Conservation (phyloP, 345 rosid species). For the Murraya paniculata region DNA sequence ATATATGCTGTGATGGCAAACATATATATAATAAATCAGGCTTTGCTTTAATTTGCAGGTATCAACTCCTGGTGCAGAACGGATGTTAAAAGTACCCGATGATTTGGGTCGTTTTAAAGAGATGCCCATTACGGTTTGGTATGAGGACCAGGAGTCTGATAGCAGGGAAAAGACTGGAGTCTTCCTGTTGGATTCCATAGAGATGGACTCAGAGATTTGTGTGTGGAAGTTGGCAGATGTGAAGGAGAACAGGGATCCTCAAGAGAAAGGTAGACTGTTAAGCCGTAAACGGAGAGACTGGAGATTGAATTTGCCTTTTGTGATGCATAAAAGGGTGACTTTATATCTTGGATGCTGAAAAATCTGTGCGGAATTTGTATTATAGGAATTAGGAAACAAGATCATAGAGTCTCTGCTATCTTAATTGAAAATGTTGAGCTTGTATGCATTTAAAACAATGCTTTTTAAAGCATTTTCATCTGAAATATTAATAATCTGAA, state of each 20-base stretch:
- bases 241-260: constrained; percentile 76
- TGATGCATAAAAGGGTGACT: constrained; percentile 48
- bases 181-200: constrained; percentile 61
- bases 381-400: background rate
- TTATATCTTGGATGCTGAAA: constrained; percentile 56
- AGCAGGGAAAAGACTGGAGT: constrained; percentile 46
- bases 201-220: constrained; percentile 54
- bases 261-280: constrained; percentile 72
- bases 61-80: constrained; percentile 88
- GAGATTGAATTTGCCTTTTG: constrained; percentile 59
- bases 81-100: constrained; percentile 72
- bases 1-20: background rate
- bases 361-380: background rate
- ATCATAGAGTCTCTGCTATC: background rate
- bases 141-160: constrained; percentile 40
- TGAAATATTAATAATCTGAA: too few relatives aligned
- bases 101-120: constrained; percentile 67
- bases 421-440: background rate
- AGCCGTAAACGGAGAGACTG: constrained; percentile 76
- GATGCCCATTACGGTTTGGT: constrained; percentile 70
- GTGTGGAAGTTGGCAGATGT: constrained; percentile 85
- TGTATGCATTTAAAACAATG: too few relatives aligned
- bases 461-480: too few relatives aligned
- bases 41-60: constrained; percentile 43
- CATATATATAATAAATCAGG: background rate